phyloP scores from a whole-genome alignment of 75 land plant genomes.

The Cryptomeria japonica region DNA sequence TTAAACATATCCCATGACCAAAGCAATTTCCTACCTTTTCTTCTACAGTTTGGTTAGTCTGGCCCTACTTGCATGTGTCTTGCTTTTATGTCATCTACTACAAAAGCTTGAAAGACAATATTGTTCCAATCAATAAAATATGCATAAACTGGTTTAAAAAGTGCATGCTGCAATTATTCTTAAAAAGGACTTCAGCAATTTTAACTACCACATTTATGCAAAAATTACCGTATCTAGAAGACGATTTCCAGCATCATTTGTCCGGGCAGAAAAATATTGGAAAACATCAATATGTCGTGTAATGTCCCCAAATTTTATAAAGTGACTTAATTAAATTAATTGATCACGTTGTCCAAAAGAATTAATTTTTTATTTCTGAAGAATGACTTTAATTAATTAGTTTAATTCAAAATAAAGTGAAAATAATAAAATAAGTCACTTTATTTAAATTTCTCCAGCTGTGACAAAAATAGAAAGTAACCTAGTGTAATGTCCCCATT shows the following conservation, averaged over 20 bases:
- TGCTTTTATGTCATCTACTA: background rate
- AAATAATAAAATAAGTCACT: too few species aligned
- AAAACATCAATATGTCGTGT: background rate
- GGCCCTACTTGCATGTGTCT: background rate
- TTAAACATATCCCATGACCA: background rate
- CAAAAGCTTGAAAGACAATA: background rate
- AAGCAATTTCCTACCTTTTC: background rate
- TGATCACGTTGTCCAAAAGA: too few species aligned
- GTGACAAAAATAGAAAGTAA: too few species aligned
- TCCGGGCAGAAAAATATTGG: background rate
- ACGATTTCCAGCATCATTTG: background rate
- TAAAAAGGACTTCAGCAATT: background rate
- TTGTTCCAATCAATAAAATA: background rate
- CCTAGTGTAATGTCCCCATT: too few species aligned
- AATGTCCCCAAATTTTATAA: too few species aligned
- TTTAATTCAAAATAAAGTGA: too few species aligned
- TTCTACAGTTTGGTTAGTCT: background rate
- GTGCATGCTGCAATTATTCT: too few species aligned
- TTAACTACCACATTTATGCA: background rate
- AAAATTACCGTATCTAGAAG: background rate
- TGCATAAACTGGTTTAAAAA: background rate
- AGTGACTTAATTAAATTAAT: too few species aligned
- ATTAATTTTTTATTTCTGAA: too few species aligned
- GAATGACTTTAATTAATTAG: too few species aligned
- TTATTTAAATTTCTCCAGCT: too few species aligned